phyloP scores from a whole-genome alignment of 2,329 filamentous ascomycete species.

The Aspergillus floridensis region DNA sequence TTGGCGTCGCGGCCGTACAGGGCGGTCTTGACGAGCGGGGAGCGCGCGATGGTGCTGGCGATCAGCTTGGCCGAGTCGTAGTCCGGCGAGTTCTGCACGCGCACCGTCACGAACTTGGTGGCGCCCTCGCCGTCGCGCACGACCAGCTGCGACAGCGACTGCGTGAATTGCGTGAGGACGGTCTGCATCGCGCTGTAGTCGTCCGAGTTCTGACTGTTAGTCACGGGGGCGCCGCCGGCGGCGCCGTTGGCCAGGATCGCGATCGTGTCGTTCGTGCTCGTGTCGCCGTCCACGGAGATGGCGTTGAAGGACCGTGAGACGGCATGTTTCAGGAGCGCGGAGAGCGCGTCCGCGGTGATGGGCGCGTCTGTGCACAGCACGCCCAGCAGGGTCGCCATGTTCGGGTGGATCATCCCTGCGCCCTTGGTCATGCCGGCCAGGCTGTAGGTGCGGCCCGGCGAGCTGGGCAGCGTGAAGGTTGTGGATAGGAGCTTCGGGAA shows the following conservation, averaged over 20 bases:
- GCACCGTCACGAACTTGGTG: constrained; percentile 95
- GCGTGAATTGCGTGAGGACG: constrained; percentile 73
- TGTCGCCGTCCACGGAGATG: constrained; percentile 96
- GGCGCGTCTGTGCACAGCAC: constrained; percentile 90
- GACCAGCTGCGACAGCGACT: constrained; percentile 84
- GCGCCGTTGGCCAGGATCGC: constrained; percentile 94
- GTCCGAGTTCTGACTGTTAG: constrained; percentile 44
- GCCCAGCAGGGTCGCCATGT: constrained; percentile 94
- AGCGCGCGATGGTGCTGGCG: constrained; percentile 83
- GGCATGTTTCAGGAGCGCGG: constrained; percentile 67
- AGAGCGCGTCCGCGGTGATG: constrained; percentile 66
- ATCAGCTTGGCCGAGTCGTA: constrained; percentile 73
- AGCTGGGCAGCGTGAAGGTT: constrained; percentile 79
- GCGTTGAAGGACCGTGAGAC: constrained; percentile 89
- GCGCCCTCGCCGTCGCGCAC: constrained; percentile 96
- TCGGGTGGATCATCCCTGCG: constrained; percentile 98
- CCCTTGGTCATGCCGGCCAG: constrained; percentile 97
- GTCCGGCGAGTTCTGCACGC: constrained; percentile 69
- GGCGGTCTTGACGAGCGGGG: constrained; percentile 93
- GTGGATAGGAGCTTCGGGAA: constrained; percentile 93
- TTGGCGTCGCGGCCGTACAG: constrained; percentile 97
- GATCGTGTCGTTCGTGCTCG: constrained; percentile 94
- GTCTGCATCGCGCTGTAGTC: constrained; percentile 71
- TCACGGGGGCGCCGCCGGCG: constrained; percentile 68
- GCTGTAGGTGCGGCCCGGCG: constrained; percentile 70